Conservation (phyloP, 108 stramenopile genomes). For the Nitzschia inconspicua region DNA sequence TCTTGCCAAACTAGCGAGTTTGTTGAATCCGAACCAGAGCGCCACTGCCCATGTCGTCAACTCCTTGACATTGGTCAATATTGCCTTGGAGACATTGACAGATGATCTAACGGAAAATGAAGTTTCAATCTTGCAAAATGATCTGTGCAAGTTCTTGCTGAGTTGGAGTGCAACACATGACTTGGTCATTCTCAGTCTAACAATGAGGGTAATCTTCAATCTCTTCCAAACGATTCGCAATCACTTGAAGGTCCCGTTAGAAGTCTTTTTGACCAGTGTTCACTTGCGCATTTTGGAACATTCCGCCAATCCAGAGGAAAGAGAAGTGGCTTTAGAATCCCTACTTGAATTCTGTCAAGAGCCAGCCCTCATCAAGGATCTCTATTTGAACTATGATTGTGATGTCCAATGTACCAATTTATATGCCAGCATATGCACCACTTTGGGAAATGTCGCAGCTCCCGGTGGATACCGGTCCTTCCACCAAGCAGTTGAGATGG, state of each 20-base stretch:
- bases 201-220: slow-evolving; percentile 94
- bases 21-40: slow-evolving; percentile 80
- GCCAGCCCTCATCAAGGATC: slow-evolving; percentile 89
- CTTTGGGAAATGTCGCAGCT: slow-evolving; percentile 61
- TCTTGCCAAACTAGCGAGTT: slow-evolving; percentile 65
- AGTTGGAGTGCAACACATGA: slow-evolving; percentile 84
- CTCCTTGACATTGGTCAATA: slow-evolving; percentile 86
- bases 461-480: slow-evolving; percentile 14
- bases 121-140: slow-evolving; percentile 77
- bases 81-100: slow-evolving; percentile 87
- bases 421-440: slow-evolving; percentile 77
- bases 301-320: slow-evolving; percentile 63
- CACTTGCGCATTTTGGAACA: slow-evolving; percentile 74
- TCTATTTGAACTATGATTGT: slow-evolving; percentile 98
- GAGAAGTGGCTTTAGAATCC: slow-evolving; percentile 92
- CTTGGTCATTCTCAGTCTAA: slow-evolving; percentile 76
- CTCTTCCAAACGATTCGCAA: slow-evolving; percentile 93
- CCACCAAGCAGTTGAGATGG: neutral
- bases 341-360: slow-evolving; percentile 93
- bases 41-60: slow-evolving; percentile 65
- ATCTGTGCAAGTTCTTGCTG: slow-evolving; percentile 90
- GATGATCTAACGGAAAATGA: slow-evolving; percentile 41
- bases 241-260: slow-evolving; percentile 94
- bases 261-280: slow-evolving; percentile 93
- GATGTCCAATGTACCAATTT: slow-evolving; percentile 95